Conservation (phyloP, 2,329 filamentous ascomycete genomes). For the Orbilia ellipsospora region DNA sequence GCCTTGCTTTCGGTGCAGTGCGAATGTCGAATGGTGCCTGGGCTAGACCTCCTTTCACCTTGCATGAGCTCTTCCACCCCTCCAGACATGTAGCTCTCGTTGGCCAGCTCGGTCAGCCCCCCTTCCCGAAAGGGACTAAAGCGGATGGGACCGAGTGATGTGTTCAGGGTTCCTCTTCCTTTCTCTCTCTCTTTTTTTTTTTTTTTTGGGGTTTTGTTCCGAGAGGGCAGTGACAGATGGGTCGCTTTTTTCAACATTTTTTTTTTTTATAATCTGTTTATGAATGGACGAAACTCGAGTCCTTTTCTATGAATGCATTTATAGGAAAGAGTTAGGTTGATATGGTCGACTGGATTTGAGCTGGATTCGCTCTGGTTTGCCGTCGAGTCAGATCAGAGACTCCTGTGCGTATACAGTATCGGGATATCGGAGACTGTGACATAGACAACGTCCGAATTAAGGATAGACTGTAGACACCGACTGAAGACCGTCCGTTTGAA, state of each 20-base stretch:
- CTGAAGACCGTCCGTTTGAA: not conserved
- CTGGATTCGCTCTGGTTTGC: conserved; percentile 31
- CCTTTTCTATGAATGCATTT: not conserved
- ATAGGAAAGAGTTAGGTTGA: not conserved
- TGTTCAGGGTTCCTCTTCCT: conserved; percentile 48
- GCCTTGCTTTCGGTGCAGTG: not conserved
- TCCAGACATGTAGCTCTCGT: conserved; percentile 22
- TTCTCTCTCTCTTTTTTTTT: not conserved
- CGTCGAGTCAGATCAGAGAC: not conserved
- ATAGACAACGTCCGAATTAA: conserved; percentile 7
- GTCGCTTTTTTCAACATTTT: conserved; percentile 27
- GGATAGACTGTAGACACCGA: conserved; percentile 7
- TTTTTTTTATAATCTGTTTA: conserved; percentile 7
- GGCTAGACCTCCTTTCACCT: conserved; percentile 52
- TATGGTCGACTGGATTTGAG: conserved; percentile 11
- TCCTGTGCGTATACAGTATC: too few relatives aligned
- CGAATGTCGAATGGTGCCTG: conserved; percentile 15
- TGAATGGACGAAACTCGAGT: not conserved
- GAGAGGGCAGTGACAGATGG: conserved; percentile 36
- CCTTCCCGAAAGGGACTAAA: conserved; percentile 45
- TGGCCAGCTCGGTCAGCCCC: conserved; percentile 28
- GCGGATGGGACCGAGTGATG: conserved; percentile 43
- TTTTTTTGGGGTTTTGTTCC: too few relatives aligned
- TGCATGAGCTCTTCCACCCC: conserved; percentile 42
- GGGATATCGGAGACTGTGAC: conserved; percentile 4